These are phyloP conservation scores for Fistulifera pelliculosa DNA, from an alignment of 108 stramenopile genomes.

Conservation along the genomic window DNA sequence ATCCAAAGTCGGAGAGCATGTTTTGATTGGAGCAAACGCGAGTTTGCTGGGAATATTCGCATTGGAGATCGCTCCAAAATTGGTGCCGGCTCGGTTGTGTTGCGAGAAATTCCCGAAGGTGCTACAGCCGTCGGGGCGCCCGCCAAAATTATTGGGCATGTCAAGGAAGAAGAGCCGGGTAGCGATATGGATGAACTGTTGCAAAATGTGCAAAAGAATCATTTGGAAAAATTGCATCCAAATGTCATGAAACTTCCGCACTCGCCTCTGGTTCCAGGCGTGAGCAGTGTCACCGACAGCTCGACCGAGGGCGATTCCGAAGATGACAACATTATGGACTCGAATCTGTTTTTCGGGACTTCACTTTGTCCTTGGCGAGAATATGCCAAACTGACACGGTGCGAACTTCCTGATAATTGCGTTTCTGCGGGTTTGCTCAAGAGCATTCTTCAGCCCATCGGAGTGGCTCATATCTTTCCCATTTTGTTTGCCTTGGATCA, in stretches of 20 bases:
- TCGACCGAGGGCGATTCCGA: background rate
- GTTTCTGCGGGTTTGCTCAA: conserved; percentile 15
- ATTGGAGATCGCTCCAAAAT: conserved; percentile 40
- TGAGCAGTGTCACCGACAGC: background rate
- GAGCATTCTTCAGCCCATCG: conserved; percentile 28
- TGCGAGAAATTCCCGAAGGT: conserved; percentile 29
- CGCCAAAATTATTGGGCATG: conserved; percentile 28
- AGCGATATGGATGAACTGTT: conserved; percentile 5
- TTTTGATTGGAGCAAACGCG: conserved; percentile 58
- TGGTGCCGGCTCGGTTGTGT: conserved; percentile 52
- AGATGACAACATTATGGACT: background rate
- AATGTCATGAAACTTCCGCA: background rate
- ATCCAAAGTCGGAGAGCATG: conserved; percentile 69
- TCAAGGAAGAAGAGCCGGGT: conserved; percentile 15
- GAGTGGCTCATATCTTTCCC: conserved; percentile 35
- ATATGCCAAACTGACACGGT: conserved; percentile 7
- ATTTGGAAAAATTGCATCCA: background rate
- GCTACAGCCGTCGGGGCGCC: conserved; percentile 42
- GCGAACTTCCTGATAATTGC: conserved; percentile 3
- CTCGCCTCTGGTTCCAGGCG: background rate
- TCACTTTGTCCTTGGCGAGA: conserved; percentile 18
- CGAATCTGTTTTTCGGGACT: too few species aligned
- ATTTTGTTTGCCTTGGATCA: conserved; percentile 45
- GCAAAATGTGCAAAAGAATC: background rate
- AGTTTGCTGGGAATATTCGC: conserved; percentile 35